phyloP scores from a whole-genome alignment of 306 rosid species.

The Castanea crenata region DNA sequence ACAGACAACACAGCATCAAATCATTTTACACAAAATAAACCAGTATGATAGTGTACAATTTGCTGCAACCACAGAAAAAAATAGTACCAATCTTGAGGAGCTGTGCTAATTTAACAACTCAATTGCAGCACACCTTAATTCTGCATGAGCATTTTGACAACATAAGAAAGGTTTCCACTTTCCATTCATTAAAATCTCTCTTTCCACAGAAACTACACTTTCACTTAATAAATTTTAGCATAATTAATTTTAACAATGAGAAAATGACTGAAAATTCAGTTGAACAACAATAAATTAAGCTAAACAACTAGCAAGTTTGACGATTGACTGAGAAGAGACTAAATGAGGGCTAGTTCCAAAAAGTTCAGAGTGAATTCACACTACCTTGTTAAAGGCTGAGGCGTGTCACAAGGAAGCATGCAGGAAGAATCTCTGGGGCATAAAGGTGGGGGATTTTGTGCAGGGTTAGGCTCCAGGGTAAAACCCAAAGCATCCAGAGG shows the following conservation, averaged over 20 bases:
- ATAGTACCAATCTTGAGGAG: neutral
- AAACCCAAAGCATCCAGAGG: slow-evolving; percentile 76
- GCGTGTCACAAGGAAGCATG: slow-evolving; percentile 32
- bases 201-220: neutral
- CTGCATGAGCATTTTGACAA: neutral
- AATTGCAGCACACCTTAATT: neutral
- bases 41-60: neutral
- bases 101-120: neutral
- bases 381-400: slow-evolving; percentile 58
- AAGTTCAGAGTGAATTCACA: neutral
- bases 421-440: slow-evolving; percentile 50
- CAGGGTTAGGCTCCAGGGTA: slow-evolving; percentile 70
- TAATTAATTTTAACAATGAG: neutral
- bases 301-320: neutral
- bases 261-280: neutral
- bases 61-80: neutral
- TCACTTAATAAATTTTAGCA: neutral
- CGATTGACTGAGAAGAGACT: neutral
- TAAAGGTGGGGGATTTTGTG: slow-evolving; percentile 34
- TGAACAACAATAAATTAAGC: neutral
- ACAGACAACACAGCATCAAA: neutral
- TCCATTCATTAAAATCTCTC: neutral
- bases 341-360: neutral
- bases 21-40: neutral
- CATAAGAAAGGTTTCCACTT: neutral